Percentiles rank a stretch among this genome's conserved stretches.
phyloP scores from a whole-genome alignment of 345 rosid species.

The Rhizophora mangle region DNA sequence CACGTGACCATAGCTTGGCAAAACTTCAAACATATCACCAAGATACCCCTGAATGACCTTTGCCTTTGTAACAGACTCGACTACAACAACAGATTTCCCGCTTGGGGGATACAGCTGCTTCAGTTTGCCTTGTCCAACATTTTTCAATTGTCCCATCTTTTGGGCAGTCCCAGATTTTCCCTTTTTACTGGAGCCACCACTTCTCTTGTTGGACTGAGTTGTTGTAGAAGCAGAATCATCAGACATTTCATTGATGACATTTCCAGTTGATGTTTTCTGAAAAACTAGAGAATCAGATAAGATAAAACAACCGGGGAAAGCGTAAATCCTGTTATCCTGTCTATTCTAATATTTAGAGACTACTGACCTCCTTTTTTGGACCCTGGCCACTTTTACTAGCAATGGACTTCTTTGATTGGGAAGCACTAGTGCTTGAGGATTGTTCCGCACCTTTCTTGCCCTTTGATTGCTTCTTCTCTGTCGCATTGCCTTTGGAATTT shows the following conservation, averaged over 20 bases:
- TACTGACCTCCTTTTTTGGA: constrained; percentile 38
- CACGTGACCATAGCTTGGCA: constrained; percentile 95
- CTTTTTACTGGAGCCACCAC: constrained; percentile 28
- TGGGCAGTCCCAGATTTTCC: constrained; percentile 33
- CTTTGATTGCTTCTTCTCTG: constrained; percentile 37
- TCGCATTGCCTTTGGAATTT: constrained; percentile 31
- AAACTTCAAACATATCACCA: constrained; percentile 83
- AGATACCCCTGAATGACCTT: constrained; percentile 92
- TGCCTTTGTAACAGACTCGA: constrained; percentile 89
- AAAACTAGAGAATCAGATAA: constrained; percentile 37
- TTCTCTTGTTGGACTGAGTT: constrained; percentile 37
- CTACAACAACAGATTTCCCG: constrained; percentile 86
- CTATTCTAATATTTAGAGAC: constrained; percentile 13
- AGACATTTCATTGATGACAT: constrained; percentile 19
- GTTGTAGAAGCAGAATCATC: constrained; percentile 39
- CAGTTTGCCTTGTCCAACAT: constrained; percentile 35
- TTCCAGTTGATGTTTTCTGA: constrained; percentile 37
- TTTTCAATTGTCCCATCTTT: constrained; percentile 34
- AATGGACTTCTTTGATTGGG: constrained; percentile 30
- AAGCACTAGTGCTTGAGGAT: constrained; percentile 26
- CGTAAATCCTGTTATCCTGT: constrained; percentile 18
- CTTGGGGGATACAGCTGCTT: constrained; percentile 74
- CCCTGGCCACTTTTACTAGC: constrained; percentile 22
- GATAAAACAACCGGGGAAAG: constrained; percentile 9
- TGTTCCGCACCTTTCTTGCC: constrained; percentile 36